Evolutionary conservation across 352 stramenopile species (phyloP).

Genomic region (Phytopythium kandeliae): DNA sequence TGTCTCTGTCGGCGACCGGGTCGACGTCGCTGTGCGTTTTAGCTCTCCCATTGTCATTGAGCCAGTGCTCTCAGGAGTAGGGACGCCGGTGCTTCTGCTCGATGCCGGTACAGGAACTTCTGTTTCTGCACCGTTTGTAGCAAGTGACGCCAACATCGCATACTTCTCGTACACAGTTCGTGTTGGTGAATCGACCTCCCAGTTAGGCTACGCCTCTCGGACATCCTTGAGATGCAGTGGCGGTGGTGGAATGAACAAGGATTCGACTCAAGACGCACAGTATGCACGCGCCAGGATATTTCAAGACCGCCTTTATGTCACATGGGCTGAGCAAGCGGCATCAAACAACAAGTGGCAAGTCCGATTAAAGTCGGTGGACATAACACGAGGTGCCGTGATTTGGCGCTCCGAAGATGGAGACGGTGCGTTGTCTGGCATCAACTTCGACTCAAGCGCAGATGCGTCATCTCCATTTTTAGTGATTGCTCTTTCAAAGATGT

Average conservation of each 20-base stretch:
- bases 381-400: slow-evolving; percentile 22
- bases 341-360: slow-evolving; percentile 24
- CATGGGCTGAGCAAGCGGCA: slow-evolving; percentile 41
- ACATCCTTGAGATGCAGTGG: slow-evolving; percentile 38
- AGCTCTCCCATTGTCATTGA: slow-evolving; percentile 27
- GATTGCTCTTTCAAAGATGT: slow-evolving; percentile 22
- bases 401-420: slow-evolving; percentile 43
- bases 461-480: slow-evolving; percentile 27
- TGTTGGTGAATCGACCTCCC: slow-evolving; percentile 30
- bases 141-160: slow-evolving; percentile 27
- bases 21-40: slow-evolving; percentile 37
- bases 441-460: slow-evolving; percentile 35
- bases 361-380: slow-evolving; percentile 33
- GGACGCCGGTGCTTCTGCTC: slow-evolving; percentile 32
- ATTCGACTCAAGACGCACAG: slow-evolving; percentile 21
- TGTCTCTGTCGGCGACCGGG: slow-evolving; percentile 46
- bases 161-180: slow-evolving; percentile 53
- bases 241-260: slow-evolving; percentile 40
- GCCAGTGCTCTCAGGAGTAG: slow-evolving; percentile 5
- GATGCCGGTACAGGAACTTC: slow-evolving; percentile 26
- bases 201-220: slow-evolving; percentile 32
- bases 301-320: slow-evolving; percentile 24
- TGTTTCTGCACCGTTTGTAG: slow-evolving; percentile 18
- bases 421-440: slow-evolving; percentile 21
- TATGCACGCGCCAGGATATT: slow-evolving; percentile 20